Percentiles rank a stretch among this genome's conserved stretches.
phyloP scores from a whole-genome alignment of 2,329 filamentous ascomycete genomes.

The Aspergillus sp. region DNA sequence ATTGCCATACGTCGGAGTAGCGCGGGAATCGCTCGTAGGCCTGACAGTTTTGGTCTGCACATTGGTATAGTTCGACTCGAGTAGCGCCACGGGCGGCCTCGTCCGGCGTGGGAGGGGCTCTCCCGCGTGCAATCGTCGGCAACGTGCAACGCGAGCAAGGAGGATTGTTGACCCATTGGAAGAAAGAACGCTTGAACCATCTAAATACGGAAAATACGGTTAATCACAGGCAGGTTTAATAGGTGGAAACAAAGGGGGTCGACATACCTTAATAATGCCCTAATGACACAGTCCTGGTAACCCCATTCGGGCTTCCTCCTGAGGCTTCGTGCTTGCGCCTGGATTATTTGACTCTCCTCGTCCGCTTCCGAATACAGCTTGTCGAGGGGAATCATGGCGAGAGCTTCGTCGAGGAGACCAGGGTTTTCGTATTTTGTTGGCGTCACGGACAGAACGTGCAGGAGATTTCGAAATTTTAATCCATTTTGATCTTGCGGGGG shows the following conservation, averaged over 20 bases:
- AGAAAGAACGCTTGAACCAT: constrained; percentile 96
- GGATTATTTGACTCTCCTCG: constrained; percentile 84
- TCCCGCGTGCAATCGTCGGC: constrained; percentile 78
- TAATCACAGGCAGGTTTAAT: too few species aligned
- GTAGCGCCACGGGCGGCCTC: constrained; percentile 85
- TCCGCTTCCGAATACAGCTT: constrained; percentile 92
- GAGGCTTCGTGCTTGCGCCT: constrained; percentile 84
- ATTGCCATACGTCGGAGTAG: constrained; percentile 91
- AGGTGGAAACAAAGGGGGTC: neutral
- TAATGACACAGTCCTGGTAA: constrained; percentile 94
- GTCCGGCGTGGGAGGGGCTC: constrained; percentile 81
- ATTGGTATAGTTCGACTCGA: constrained; percentile 86
- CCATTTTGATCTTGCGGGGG: constrained; percentile 71
- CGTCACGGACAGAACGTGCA: constrained; percentile 81
- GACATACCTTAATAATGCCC: constrained; percentile 76
- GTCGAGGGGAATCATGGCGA: constrained; percentile 82
- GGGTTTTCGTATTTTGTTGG: constrained; percentile 97
- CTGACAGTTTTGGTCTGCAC: constrained; percentile 72
- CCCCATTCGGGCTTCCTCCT: constrained; percentile 88
- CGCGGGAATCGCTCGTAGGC: constrained; percentile 86
- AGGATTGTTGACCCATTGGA: constrained; percentile 96
- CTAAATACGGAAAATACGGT: constrained; percentile 42
- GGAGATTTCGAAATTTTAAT: constrained; percentile 75
- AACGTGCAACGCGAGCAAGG: constrained; percentile 77
- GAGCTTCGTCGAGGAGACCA: constrained; percentile 85